Conservation (phyloP, 2,329 filamentous ascomycete species). For the Penicillium sp. region DNA sequence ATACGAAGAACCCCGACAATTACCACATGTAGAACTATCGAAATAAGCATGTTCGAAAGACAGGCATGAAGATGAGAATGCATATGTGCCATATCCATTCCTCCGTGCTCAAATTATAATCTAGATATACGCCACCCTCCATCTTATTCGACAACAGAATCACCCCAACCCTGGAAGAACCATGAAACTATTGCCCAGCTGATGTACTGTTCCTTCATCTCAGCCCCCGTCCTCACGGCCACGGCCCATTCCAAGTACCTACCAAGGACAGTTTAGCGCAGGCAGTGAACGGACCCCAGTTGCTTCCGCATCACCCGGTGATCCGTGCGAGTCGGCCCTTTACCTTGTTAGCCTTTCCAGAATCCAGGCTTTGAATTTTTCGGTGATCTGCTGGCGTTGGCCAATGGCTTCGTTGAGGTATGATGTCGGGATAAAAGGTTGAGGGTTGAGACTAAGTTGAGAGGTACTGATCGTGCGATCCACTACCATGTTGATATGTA, state of each 20-base stretch:
- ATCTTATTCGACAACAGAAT: background rate
- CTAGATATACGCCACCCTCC: background rate
- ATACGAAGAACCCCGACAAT: background rate
- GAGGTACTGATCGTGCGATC: too few relatives aligned
- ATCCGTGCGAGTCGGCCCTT: background rate
- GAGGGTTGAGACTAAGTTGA: too few relatives aligned
- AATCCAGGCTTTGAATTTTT: background rate
- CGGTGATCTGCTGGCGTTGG: background rate
- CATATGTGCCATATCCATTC: too few relatives aligned
- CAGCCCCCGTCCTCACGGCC: background rate
- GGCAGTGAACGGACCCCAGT: background rate
- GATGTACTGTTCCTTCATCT: background rate
- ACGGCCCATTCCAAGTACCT: background rate
- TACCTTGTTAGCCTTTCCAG: background rate
- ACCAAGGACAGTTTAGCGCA: background rate
- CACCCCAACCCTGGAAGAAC: background rate
- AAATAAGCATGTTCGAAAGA: too few relatives aligned
- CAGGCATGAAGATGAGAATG: too few relatives aligned
- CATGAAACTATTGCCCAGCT: background rate
- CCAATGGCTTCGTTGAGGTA: background rate
- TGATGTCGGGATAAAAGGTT: background rate
- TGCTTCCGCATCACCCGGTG: background rate
- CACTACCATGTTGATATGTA: too few relatives aligned
- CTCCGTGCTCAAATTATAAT: too few relatives aligned
- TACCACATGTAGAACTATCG: background rate